A percentile compares a stretch with the other conserved stretches of the same genome.
Evolutionary conservation across 306 rosid species (phyloP).

Genomic region (Echinosophora koreensis): DNA sequence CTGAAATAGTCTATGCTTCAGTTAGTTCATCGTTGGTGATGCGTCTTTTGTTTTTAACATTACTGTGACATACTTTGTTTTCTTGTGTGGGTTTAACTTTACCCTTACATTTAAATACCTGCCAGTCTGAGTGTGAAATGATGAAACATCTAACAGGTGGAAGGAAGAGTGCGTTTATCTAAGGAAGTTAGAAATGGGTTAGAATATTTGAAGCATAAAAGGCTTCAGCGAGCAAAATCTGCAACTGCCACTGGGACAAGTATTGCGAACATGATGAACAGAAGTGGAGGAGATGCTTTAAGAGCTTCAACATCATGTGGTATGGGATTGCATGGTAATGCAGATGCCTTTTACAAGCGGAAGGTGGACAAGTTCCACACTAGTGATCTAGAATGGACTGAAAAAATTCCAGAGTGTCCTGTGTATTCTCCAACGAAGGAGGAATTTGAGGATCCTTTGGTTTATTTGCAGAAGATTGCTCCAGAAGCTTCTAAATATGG

Average conservation of each 20-base stretch:
- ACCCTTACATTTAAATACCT: conserved; percentile 9
- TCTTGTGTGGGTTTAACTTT: conserved; percentile 1
- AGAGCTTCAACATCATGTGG: conserved; percentile 80
- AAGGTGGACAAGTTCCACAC: conserved; percentile 88
- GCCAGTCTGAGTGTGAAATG: conserved; percentile 30
- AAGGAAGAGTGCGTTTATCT: conserved; percentile 75
- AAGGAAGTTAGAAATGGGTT: conserved; percentile 81
- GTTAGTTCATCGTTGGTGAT: conserved; percentile 17
- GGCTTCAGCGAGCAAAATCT: conserved; percentile 78
- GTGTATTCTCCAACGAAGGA: conserved; percentile 87
- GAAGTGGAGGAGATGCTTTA: conserved; percentile 96
- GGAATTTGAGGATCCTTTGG: conserved; percentile 93
- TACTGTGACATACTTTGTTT: conserved; percentile 11
- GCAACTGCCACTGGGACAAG: conserved; percentile 55
- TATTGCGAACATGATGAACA: conserved; percentile 64
- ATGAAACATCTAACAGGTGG: conserved; percentile 68
- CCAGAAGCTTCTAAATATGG: conserved; percentile 98
- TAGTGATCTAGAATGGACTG: conserved; percentile 88
- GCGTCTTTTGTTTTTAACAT: conserved; percentile 25
- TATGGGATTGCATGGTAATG: conserved; percentile 65
- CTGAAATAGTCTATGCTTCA: conserved; percentile 22
- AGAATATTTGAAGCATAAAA: conserved; percentile 73
- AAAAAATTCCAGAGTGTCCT: conserved; percentile 88
- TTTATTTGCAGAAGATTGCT: conserved; percentile 91
- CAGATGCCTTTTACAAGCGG: conserved; percentile 65